Conservation (phyloP, 2,329 filamentous ascomycete species). For the Aspergillus tubingensis region DNA sequence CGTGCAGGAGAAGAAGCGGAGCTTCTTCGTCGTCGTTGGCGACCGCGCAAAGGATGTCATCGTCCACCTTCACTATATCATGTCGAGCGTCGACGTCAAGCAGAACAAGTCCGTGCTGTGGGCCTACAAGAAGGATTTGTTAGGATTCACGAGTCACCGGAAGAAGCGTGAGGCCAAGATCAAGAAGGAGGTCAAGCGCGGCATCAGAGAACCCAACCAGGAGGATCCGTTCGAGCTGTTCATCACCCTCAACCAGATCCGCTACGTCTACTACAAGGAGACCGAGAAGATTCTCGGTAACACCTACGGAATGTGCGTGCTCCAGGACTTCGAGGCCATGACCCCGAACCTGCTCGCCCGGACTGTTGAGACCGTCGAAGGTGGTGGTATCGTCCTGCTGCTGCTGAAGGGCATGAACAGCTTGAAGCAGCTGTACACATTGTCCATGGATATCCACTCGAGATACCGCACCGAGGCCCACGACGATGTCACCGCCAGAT, state of each 20-base stretch:
- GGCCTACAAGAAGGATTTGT: slow-evolving; percentile 97
- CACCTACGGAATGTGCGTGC: slow-evolving; percentile 96
- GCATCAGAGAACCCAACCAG: slow-evolving; percentile 85
- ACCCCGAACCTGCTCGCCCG: slow-evolving; percentile 95
- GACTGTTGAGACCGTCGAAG: slow-evolving; percentile 96
- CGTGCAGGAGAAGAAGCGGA: slow-evolving; percentile 90
- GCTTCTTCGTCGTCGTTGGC: slow-evolving; percentile 95
- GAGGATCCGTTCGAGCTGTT: slow-evolving; percentile 98
- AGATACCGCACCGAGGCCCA: slow-evolving; percentile 96
- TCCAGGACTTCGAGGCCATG: slow-evolving; percentile 97
- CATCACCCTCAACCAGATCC: slow-evolving; percentile 92
- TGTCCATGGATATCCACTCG: slow-evolving; percentile 97
- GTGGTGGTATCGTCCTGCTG: slow-evolving; percentile 86
- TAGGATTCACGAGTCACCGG: slow-evolving; percentile 92
- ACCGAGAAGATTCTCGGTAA: slow-evolving; percentile 98
- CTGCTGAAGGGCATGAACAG: slow-evolving; percentile 95
- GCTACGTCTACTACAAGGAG: slow-evolving; percentile 99
- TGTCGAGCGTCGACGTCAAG: slow-evolving; percentile 85
- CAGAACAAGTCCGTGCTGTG: slow-evolving; percentile 95
- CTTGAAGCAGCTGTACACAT: slow-evolving; percentile 92
- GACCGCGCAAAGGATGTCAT: slow-evolving; percentile 95
- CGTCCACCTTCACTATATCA: slow-evolving; percentile 90
- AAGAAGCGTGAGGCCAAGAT: slow-evolving; percentile 99
- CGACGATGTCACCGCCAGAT: slow-evolving; percentile 88
- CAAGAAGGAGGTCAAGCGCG: slow-evolving; percentile 95